Evolutionary conservation across 148 eudicot genomes (phyloP).

Genomic region (Cornus florida): DNA sequence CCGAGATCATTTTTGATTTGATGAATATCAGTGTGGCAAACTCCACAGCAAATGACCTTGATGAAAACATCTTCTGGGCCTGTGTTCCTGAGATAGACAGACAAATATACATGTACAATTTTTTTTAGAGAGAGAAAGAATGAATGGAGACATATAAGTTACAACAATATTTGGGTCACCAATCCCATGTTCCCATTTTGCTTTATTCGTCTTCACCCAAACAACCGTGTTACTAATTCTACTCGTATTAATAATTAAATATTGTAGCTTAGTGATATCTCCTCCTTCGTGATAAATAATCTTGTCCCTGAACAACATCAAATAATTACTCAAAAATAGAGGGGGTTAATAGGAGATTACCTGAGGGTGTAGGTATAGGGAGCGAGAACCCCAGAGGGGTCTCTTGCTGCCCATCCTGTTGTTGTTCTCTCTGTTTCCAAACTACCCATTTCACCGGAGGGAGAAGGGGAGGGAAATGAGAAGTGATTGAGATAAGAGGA

Average conservation of each 20-base stretch:
- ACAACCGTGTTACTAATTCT: too few species aligned
- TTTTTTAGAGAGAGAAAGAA: not conserved
- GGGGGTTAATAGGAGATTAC: conserved; percentile 20
- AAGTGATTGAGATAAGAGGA: not conserved
- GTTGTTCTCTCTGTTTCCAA: conserved; percentile 49
- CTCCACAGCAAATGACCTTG: conserved; percentile 72
- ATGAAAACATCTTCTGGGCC: conserved; percentile 78
- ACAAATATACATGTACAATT: not conserved
- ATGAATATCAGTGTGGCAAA: conserved; percentile 89
- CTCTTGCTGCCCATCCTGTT: conserved; percentile 85
- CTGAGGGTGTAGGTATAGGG: conserved; percentile 82
- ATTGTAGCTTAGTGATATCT: too few species aligned
- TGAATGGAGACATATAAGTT: not conserved
- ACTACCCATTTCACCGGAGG: conserved; percentile 45
- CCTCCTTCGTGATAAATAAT: too few species aligned
- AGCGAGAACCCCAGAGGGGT: conserved; percentile 77
- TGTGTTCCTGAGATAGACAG: conserved; percentile 42
- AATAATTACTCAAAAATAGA: not conserved
- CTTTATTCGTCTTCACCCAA: too few species aligned
- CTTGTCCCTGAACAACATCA: too few species aligned
- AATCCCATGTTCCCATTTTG: too few species aligned
- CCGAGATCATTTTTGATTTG: conserved; percentile 84
- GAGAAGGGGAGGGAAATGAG: not conserved
- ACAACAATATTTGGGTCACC: too few species aligned
- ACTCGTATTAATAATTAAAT: too few species aligned